Base-by-base conservation (phyloP, 805 yeast species). In the Wickerhamia fluorescens region DNA sequence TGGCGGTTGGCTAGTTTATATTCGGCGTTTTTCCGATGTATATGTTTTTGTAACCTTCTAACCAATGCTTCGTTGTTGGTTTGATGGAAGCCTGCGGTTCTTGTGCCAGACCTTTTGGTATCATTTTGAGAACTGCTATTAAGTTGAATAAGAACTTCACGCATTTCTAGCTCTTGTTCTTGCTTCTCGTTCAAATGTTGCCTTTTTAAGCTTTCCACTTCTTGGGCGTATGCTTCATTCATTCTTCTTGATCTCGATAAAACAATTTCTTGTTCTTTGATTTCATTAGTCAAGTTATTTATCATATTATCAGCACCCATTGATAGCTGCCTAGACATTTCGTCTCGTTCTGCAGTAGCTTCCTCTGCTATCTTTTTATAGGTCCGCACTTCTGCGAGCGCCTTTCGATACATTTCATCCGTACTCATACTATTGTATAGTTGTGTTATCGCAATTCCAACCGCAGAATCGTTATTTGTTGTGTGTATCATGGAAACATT, bases 331-430 rank as follows among this genome's bases (percentile, higher is more conserved):
- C 74, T 61, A 18, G 75, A 71, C 61, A 85, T 63, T 19, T 72
- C 75, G 48, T 73, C 75, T 34, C 75, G 53, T 24, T 49, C 50
- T 4, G 53, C 47, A 10, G 51, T 37, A 13, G 56, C 55, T 25
- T 50, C 55, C 16, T 44, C 53, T 3, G 56, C 55, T 18, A 46
- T 31, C 32, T 41, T 41, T 39, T 44, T 42, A 24, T 34, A 44
- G 16, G 26, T 29, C 19, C 41, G 43, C 17, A 37, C 40, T 26
- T 45, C 52, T 14, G 47, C 52, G 23, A 56, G 34, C 4, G 95
- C 94, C 35, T 81, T 68, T 29, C 76, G 66, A 8, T 94, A 94
- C 56, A 79, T 78, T 30, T 85, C 94, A 50, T 89, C 96, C 0
- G 95, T 83, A 41, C 78, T 77, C 46, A 88, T 65, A 16, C 82